phyloP scores from a whole-genome alignment of 225 moss, liverwort and hornwort genomes.

The Thuidium tamariscinum region DNA sequence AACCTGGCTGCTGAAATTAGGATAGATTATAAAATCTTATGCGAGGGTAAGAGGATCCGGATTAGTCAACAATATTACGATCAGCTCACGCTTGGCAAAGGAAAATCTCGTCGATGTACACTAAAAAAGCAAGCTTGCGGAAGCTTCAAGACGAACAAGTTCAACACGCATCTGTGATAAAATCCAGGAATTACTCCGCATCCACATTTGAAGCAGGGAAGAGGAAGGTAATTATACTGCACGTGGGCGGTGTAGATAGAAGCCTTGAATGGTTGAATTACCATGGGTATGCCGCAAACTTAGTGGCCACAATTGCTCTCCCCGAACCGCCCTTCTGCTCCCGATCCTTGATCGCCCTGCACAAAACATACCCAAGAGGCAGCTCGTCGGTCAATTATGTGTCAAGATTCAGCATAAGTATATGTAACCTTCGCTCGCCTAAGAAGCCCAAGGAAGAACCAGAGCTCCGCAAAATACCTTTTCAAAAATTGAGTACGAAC shows the following conservation, averaged over 20 bases:
- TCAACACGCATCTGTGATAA: too few species aligned
- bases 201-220: background rate
- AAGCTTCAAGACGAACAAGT: background rate
- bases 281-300: constrained; percentile 29
- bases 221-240: background rate
- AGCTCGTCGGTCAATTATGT: background rate
- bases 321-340: background rate
- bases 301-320: constrained; percentile 23
- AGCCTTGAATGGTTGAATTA: background rate
- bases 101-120: background rate
- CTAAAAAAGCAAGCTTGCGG: background rate
- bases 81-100: background rate
- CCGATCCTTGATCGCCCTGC: constrained; percentile 20
- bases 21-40: background rate
- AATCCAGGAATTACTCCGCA: background rate
- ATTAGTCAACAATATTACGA: background rate
- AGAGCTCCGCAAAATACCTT: background rate
- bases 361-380: background rate
- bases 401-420: background rate
- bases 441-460: background rate
- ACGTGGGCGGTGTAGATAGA: background rate
- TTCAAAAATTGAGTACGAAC: background rate
- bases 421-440: background rate
- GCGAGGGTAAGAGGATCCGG: background rate
- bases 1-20: background rate